phyloP scores from a whole-genome alignment of 768 basidiomycete species.

The Naematelia encephala region DNA sequence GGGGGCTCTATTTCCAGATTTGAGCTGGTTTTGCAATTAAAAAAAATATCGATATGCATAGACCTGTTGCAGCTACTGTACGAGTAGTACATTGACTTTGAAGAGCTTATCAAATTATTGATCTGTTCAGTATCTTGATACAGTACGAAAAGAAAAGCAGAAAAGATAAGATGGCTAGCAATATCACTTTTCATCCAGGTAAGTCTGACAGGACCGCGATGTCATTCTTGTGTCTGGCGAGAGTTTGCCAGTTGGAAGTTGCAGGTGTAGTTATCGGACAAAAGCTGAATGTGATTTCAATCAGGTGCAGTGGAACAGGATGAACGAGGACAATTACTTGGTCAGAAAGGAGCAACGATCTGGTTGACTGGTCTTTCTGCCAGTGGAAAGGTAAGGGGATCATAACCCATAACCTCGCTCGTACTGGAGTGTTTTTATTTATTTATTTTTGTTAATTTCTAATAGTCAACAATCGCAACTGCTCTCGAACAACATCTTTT shows the following conservation, averaged over 20 bases:
- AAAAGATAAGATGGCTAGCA: conserved; percentile 47
- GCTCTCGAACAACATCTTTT: conserved; percentile 94
- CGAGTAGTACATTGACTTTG: not conserved
- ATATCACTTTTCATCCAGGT: conserved; percentile 55
- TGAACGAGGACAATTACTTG: conserved; percentile 67
- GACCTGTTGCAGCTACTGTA: not conserved
- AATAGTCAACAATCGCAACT: conserved; percentile 90
- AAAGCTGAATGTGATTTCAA: no score
- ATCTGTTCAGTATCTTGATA: not conserved
- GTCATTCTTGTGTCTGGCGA: no score
- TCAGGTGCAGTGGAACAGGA: conserved; percentile 66
- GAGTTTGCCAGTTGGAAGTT: no score
- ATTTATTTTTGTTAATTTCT: no score
- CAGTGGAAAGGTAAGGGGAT: conserved; percentile 85
- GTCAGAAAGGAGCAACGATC: conserved; percentile 83
- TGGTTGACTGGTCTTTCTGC: conserved; percentile 97
- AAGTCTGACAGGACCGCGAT: no score
- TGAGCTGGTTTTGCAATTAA: not conserved
- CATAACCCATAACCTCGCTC: no score
- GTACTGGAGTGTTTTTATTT: no score
- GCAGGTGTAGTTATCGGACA: no score
- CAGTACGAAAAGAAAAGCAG: not conserved
- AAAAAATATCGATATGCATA: not conserved
- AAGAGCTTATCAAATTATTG: not conserved
- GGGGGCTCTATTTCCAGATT: not conserved